Base-by-base conservation (phyloP, 257 asterid species). In the Nyctanthes arbortristis region DNA sequence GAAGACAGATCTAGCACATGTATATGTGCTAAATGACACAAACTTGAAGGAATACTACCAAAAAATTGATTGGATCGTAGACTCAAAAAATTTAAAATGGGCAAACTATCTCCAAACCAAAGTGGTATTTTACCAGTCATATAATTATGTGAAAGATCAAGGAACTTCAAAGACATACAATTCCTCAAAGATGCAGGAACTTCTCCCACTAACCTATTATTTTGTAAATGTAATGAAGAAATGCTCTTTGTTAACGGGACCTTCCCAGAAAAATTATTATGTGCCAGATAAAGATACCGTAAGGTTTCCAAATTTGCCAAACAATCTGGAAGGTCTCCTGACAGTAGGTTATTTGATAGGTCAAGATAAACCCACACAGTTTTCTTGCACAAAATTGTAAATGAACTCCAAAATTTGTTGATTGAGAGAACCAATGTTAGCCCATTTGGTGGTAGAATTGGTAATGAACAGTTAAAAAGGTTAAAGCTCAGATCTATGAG, bases 1-100 rank as follows among this genome's bases (percentile, higher is more conserved):
- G 54, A 35, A 32, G 81, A 76, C 37, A 71, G 40, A 34, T 76
- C 81, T 59, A 76, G 39, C 33, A 71, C 45, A 36, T 71, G 73
- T 35, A 71, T n/a, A 9, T 16, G 5, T 22, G 39, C 29, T 63
- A 69, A 58, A 34, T 7, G 1, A 34, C 79, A 64, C 10, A 69
- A 8, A 33, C 33, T 64, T 13, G 31, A 25, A 37, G 79, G 72
- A 25, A 64, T 33, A 10, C 45, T 56, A 20, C 72, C 73, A 9
- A 29, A 0, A 5, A 73, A 66, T n/a, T 45, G 40, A 12, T 73
- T 66, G 18, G 31, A 56, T 2, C 45, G 30, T 0, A 73, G 39
- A n/a, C n/a, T n/a, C n/a, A n/a, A n/a, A n/a, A n/a, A n/a, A 37
- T 36, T 25, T 24, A 73, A 57, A 34, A 59, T 39, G 4, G 54